These are phyloP conservation scores for Schwanniomyces polymorphus DNA, from an alignment of 805 yeast species.

Conservation along the genomic window DNA sequence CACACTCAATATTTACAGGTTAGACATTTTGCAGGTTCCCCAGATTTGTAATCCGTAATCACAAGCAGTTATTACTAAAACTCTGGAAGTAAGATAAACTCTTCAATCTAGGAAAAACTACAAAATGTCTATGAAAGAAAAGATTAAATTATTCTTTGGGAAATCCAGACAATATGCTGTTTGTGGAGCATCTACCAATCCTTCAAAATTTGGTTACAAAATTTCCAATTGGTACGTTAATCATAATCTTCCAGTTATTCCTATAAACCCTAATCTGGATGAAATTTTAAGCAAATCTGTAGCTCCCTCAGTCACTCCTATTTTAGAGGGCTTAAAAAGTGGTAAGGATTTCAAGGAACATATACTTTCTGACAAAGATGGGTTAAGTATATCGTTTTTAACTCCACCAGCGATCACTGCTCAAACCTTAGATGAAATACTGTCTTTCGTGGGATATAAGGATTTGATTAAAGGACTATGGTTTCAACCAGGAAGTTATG, in stretches of 20 bases:
- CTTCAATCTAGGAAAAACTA: not conserved
- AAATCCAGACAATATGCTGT: constrained; percentile 57
- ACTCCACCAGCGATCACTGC: constrained; percentile 69
- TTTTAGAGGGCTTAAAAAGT: constrained; percentile 20
- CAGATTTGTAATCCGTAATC: not conserved
- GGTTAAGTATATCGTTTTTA: constrained; percentile 62
- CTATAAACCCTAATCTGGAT: constrained; percentile 60
- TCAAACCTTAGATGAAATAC: constrained; percentile 31
- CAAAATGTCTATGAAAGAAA: constrained; percentile 36
- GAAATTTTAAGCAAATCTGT: constrained; percentile 48
- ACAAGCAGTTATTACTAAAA: no score
- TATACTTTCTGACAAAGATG: constrained; percentile 33
- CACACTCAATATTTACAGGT: not conserved
- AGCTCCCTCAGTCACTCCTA: constrained; percentile 26
- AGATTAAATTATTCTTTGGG: constrained; percentile 50
- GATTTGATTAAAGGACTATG: constrained; percentile 57
- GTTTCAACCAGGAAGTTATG: constrained; percentile 85
- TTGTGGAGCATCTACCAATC: constrained; percentile 68
- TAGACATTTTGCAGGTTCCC: not conserved
- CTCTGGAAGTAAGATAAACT: no score
- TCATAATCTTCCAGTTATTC: constrained; percentile 58
- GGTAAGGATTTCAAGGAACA: constrained; percentile 21
- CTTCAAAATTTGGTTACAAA: constrained; percentile 67
- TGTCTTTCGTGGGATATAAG: constrained; percentile 40
- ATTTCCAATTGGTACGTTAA: constrained; percentile 66